phyloP scores from a whole-genome alignment of 805 yeast genomes.

The Myxozyma neotropica region DNA sequence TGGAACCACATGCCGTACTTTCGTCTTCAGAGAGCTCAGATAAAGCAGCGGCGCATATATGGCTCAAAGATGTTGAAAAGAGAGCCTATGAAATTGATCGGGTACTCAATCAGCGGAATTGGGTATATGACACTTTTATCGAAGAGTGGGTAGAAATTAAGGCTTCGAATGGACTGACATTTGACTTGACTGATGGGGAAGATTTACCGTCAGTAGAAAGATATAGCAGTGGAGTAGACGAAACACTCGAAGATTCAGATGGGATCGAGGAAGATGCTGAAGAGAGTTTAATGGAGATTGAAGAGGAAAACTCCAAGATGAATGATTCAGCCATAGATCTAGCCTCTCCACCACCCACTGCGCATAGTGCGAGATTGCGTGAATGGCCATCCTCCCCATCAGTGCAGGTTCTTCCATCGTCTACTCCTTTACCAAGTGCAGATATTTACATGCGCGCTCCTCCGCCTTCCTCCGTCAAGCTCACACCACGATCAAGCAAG shows the following conservation, averaged over 20 bases:
- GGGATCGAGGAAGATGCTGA: background rate
- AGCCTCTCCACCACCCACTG: background rate
- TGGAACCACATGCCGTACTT: background rate
- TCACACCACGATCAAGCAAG: slow-evolving; percentile 19
- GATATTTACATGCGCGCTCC: background rate
- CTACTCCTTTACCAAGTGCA: background rate
- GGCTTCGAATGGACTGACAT: background rate
- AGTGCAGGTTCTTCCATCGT: background rate
- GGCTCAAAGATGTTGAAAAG: slow-evolving; percentile 20
- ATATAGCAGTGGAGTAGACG: background rate
- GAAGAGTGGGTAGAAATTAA: slow-evolving; percentile 27
- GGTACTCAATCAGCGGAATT: slow-evolving; percentile 8
- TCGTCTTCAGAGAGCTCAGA: background rate
- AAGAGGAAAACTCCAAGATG: background rate
- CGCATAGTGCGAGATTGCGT: too few relatives aligned
- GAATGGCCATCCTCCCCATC: background rate
- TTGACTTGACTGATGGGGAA: background rate
- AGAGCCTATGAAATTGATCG: slow-evolving; percentile 14
- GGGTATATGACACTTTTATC: slow-evolving; percentile 23
- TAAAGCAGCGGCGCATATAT: background rate
- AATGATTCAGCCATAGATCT: background rate
- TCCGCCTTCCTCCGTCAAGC: slow-evolving; percentile 17
- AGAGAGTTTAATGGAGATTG: background rate
- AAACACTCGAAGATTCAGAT: background rate
- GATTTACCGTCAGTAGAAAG: background rate